These are phyloP conservation scores for Penicillium waksmanii DNA, from an alignment of 495 filamentous ascomycete species.

Conservation along the genomic window DNA sequence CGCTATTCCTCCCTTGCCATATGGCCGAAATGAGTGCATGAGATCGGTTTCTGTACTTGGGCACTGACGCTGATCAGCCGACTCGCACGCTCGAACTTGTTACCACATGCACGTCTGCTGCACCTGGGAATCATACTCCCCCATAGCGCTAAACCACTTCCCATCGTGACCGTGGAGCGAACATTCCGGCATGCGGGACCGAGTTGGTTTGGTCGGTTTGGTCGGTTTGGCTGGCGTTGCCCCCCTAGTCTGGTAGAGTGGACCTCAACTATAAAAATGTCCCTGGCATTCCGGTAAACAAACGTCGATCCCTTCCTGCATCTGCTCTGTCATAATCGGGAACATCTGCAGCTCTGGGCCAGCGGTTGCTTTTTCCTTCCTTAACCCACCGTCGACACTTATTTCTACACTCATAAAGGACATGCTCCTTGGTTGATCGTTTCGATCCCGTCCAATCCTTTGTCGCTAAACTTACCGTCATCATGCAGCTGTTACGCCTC, in stretches of 20 bases:
- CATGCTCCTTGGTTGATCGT: slow-evolving; percentile 30
- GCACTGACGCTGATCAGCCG: slow-evolving; percentile 30
- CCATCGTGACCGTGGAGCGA: slow-evolving; percentile 15
- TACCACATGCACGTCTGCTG: slow-evolving; percentile 30
- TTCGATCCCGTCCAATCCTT: slow-evolving; percentile 29
- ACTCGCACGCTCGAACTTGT: slow-evolving; percentile 21
- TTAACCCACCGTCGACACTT: slow-evolving; percentile 14
- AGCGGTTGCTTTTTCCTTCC: slow-evolving; percentile 12
- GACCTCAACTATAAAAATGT: slow-evolving; percentile 37
- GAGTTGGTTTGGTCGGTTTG: slow-evolving; percentile 1
- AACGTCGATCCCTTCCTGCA: slow-evolving; percentile 28
- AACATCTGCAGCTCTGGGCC: slow-evolving; percentile 2
- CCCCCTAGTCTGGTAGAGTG: slow-evolving; percentile 23
- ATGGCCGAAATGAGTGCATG: slow-evolving; percentile 24
- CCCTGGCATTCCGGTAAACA: slow-evolving; percentile 41
- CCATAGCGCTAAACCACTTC: slow-evolving; percentile 21
- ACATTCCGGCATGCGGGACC: slow-evolving; percentile 35
- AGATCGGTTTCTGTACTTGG: slow-evolving; percentile 10
- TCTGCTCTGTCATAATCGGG: slow-evolving; percentile 15
- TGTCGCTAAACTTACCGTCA: slow-evolving; percentile 12
- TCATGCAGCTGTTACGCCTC: slow-evolving; percentile 35
- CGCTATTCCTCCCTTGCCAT: slow-evolving; percentile 15
- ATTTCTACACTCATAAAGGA: slow-evolving; percentile 21
- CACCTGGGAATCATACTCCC: slow-evolving; percentile 15
- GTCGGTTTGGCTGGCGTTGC: slow-evolving; percentile 4